Evolutionary conservation across 768 basidiomycete genomes (phyloP).

Genomic region (Ramaria sp.): DNA sequence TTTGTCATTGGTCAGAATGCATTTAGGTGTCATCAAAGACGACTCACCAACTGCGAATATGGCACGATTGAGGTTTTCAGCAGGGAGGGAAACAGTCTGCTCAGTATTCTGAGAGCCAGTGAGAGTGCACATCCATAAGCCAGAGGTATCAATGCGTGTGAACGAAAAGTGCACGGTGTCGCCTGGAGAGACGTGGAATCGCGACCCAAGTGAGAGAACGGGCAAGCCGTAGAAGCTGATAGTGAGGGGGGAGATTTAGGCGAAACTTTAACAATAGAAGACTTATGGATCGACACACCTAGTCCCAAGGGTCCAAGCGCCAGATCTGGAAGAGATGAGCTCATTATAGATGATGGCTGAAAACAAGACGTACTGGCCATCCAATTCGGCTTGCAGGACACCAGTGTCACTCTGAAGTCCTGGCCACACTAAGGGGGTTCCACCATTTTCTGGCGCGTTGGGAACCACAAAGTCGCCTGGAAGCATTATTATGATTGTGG

Average conservation of each 20-base stretch:
- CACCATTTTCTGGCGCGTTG: neutral
- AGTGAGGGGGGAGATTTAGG: neutral
- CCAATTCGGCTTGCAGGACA: constrained; percentile 1
- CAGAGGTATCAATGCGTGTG: neutral
- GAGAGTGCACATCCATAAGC: neutral
- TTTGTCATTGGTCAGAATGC: neutral
- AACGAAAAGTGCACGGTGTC: constrained; percentile 2
- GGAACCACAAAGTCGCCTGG: constrained; percentile 5
- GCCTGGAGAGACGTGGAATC: neutral
- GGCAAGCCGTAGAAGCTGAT: neutral
- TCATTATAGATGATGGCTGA: neutral
- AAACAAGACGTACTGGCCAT: neutral
- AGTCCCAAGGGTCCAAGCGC: neutral
- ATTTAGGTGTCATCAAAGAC: neutral
- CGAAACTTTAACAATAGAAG: neutral
- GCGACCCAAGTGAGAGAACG: neutral
- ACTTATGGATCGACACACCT: neutral
- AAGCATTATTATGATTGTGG: neutral
- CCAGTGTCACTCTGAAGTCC: constrained; percentile 1
- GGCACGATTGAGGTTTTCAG: neutral
- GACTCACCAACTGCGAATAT: constrained; percentile 6
- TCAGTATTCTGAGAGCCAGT: neutral
- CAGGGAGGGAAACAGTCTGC: neutral
- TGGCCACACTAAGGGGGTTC: neutral
- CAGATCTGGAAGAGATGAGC: neutral